A percentile compares a stretch with the other conserved stretches of the same genome.
Evolutionary conservation across 2,329 filamentous ascomycete species (phyloP).

Genomic region (Fusarium sp.): DNA sequence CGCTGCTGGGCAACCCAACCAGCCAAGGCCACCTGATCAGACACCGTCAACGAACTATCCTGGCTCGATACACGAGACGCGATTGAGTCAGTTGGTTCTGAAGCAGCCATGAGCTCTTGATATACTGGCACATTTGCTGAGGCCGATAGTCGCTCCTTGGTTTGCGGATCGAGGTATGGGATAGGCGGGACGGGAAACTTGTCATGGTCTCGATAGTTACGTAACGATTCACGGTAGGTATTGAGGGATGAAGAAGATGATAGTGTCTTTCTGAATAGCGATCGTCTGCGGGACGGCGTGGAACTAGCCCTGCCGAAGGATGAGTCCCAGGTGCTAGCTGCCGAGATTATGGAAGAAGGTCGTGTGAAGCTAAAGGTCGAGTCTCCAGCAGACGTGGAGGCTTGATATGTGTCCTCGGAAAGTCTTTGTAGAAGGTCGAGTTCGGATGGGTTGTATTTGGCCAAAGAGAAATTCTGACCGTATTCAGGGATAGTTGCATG

Average conservation of each 20-base stretch:
- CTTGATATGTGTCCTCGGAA: slow-evolving; percentile 6
- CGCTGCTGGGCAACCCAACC: slow-evolving; percentile 25
- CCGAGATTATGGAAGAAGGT: slow-evolving; percentile 9
- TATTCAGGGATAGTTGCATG: not conserved
- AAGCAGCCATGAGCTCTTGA: not conserved
- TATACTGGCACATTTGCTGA: not conserved
- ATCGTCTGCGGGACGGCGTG: not conserved
- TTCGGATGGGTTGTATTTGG: not conserved
- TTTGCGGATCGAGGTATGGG: not conserved
- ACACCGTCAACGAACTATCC: slow-evolving; percentile 1
- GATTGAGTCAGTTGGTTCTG: not conserved
- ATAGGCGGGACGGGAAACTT: not conserved
- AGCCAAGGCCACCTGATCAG: slow-evolving; percentile 19
- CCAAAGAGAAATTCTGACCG: not conserved
- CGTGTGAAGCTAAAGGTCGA: slow-evolving; percentile 16
- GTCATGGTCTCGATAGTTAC: not conserved
- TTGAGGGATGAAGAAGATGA: slow-evolving; percentile 16
- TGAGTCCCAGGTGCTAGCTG: slow-evolving; percentile 19
- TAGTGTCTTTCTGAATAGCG: not conserved
- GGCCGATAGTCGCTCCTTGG: slow-evolving; percentile 8
- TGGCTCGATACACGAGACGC: not conserved
- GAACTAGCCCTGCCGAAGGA: not conserved
- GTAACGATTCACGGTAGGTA: not conserved
- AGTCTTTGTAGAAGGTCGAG: not conserved
- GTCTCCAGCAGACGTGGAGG: not conserved